Percentiles rank a stretch among this genome's conserved stretches.
phyloP scores from a whole-genome alignment of 179 eudicot genomes.

The Beta corolliflora region DNA sequence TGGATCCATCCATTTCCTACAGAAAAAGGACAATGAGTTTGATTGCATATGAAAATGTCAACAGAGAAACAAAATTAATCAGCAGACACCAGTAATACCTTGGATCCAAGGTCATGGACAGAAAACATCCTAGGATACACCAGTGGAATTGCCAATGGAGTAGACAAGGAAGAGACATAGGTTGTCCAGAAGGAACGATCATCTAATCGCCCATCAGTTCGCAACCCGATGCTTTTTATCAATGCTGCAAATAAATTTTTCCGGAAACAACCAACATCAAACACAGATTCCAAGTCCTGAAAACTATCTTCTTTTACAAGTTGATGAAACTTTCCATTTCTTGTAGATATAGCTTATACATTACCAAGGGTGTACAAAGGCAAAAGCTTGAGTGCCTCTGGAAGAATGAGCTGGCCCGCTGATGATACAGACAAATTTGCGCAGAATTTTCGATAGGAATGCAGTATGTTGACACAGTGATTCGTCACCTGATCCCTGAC shows the following conservation, averaged over 20 bases:
- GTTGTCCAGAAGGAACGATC: constrained; percentile 81
- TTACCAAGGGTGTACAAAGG: constrained; percentile 94
- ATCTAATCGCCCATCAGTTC: constrained; percentile 71
- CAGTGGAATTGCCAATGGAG: constrained; percentile 77
- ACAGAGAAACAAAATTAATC: not conserved
- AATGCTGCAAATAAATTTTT: constrained; percentile 51
- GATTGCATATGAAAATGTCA: not conserved
- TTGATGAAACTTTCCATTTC: not conserved
- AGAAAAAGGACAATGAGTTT: constrained; percentile 7
- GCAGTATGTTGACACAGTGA: constrained; percentile 80
- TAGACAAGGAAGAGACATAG: constrained; percentile 68
- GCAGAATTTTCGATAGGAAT: constrained; percentile 89
- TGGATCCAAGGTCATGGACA: constrained; percentile 74
- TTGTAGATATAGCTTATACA: not conserved
- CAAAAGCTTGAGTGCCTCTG: constrained; percentile 93
- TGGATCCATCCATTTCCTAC: constrained; percentile 64
- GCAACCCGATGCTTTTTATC: constrained; percentile 68
- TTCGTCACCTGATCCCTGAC: constrained; percentile 81
- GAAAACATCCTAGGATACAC: constrained; percentile 93
- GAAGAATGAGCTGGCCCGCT: constrained; percentile 93
- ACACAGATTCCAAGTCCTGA: not conserved
- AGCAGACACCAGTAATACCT: constrained; percentile 46
- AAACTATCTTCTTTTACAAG: not conserved
- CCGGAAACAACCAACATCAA: not conserved
- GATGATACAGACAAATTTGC: constrained; percentile 75